Conservation (phyloP, 2,329 filamentous ascomycete genomes). For the Nothomitra cinnamomea region DNA sequence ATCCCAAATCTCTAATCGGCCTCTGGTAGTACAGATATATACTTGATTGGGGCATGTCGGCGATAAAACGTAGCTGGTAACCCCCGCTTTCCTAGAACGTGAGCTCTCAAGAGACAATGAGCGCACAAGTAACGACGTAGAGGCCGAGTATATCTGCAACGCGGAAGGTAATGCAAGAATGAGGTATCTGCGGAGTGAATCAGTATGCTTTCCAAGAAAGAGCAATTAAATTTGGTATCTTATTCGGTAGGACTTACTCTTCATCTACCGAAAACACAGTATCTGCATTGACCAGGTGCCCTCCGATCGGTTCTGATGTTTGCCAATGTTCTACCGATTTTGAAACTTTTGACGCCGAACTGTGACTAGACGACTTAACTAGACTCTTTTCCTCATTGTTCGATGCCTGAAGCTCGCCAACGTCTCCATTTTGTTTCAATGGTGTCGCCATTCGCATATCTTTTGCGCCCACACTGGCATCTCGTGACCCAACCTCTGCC, state of each 20-base stretch:
- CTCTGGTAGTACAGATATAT: conserved; percentile 34
- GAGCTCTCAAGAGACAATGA: conserved; percentile 42
- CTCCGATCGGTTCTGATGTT: conserved; percentile 33
- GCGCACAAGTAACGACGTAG: conserved; percentile 64
- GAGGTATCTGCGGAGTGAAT: conserved; percentile 37
- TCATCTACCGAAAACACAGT: conserved; percentile 41
- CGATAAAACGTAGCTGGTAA: conserved; percentile 36
- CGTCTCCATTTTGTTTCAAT: background rate
- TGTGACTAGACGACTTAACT: no score
- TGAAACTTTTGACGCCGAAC: background rate
- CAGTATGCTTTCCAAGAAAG: no score
- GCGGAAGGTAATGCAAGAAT: conserved; percentile 59
- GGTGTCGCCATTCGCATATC: no score
- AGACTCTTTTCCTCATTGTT: background rate
- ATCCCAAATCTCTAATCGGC: conserved; percentile 38
- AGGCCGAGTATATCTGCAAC: conserved; percentile 64
- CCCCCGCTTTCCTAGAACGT: conserved; percentile 16
- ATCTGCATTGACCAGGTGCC: conserved; percentile 37
- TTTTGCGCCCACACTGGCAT: no score
- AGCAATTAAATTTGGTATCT: no score
- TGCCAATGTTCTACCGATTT: conserved; percentile 22
- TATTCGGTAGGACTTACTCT: conserved; percentile 22
- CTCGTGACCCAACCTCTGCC: no score
- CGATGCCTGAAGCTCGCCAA: background rate
- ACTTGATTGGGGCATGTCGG: conserved; percentile 32